phyloP scores from a whole-genome alignment of 169 alveolate genomes.

The Miamiensis avidus region DNA sequence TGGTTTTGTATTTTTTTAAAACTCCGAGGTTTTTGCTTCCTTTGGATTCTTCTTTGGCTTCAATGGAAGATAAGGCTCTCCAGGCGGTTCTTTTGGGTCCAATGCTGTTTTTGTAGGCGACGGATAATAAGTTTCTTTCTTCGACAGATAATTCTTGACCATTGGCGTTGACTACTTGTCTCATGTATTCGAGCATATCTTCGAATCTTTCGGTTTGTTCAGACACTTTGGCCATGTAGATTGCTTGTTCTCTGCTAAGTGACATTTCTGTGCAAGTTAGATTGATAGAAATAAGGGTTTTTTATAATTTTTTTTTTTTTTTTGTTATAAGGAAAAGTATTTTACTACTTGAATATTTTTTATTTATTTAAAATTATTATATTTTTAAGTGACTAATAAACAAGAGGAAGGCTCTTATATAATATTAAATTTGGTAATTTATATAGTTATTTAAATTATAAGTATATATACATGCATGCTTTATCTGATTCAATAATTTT shows the following conservation, averaged over 20 bases:
- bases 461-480: too few species aligned
- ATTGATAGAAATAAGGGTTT: too few species aligned
- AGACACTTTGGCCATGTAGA: conserved; percentile 95
- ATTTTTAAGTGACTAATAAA: too few species aligned
- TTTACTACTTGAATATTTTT: too few species aligned
- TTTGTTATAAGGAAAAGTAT: too few species aligned
- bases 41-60: conserved; percentile 81
- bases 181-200: conserved; percentile 91
- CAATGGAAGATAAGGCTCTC: conserved; percentile 95
- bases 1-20: conserved; percentile 56
- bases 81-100: conserved; percentile 98
- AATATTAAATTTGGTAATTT: too few species aligned
- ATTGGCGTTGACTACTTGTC: conserved; percentile 65
- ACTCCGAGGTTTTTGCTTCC: conserved; percentile 47
- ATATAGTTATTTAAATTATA: too few species aligned
- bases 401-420: too few species aligned
- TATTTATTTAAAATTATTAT: too few species aligned
- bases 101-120: conserved; percentile 98
- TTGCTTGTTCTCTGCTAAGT: conserved; percentile 70
- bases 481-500: too few species aligned
- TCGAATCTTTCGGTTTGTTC: conserved; percentile 99
- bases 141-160: conserved; percentile 90
- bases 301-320: too few species aligned
- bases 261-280: too few species aligned
- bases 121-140: conserved; percentile 94